Evolutionary conservation across 2,329 filamentous ascomycete genomes (phyloP), one percentile per base, ranked within the genome.

Genomic region (Penicillium polonicum): DNA sequence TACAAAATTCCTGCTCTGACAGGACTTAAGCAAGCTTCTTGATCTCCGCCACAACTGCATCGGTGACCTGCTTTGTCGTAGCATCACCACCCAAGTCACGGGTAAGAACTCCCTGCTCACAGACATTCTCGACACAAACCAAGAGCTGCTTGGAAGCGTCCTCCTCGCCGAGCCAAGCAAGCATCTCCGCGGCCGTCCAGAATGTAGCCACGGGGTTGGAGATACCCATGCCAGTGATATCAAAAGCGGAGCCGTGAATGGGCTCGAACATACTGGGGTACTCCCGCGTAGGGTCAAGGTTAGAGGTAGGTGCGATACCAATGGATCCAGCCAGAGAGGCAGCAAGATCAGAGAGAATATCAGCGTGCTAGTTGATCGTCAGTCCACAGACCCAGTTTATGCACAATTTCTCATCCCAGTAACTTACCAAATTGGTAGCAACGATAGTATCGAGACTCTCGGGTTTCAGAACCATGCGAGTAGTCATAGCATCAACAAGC

Each of bases 151-250:
- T 80, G 0, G 85, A 83, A 0, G 84, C 85, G 4, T 80, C 76
- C 35, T 81, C 78, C 57, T 85, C 75, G 0, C 85, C 85, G n/a
- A 88, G 70, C 81, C 86, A 87, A 41, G 80, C 74, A 13, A 88
- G 78, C 83, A 90, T 85, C 77, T 88, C 87, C 5, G 86, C 85
- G 0, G 84, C 86, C 0, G 85, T 87, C 87, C 87, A 89, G 69
- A 88, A 87, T 7, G 85, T 86, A 7, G 82, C 86, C 0, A 88
- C 79, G 0, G 85, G 85, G 65, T 88, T 88, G 1, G 85, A 84
- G 49, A 71, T 61, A 6, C 84, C 85, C 65, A 84, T 82, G 3
- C 86, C 85, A 1, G 83, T 83, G 54, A 88, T 88, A 60, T 88
- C 86, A 4, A 84, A 85, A 0, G 85, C 85, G 29, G 81, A 85